phyloP scores from a whole-genome alignment of 2,329 filamentous ascomycete species.

The Ascocoryne sarcoides region DNA sequence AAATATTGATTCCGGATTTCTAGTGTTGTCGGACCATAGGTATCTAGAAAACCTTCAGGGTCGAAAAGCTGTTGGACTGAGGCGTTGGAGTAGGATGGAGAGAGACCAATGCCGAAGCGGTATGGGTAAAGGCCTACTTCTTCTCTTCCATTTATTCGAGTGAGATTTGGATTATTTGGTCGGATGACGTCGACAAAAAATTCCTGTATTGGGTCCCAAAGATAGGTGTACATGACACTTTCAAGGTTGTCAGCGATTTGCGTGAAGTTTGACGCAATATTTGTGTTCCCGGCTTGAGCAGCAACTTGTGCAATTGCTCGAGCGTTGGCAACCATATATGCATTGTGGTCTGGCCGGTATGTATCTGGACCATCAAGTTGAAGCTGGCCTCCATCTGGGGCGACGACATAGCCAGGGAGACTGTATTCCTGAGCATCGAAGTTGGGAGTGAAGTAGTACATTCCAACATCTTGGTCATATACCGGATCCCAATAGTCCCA shows the following conservation, averaged over 20 bases:
- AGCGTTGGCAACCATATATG: slow-evolving; percentile 37
- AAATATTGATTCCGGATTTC: slow-evolving; percentile 35
- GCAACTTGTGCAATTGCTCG: slow-evolving; percentile 33
- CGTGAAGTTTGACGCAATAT: slow-evolving; percentile 27
- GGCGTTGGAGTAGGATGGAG: slow-evolving; percentile 24
- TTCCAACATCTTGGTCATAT: slow-evolving; percentile 29
- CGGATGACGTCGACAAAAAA: slow-evolving; percentile 34
- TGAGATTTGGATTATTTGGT: slow-evolving; percentile 29
- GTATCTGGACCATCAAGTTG: slow-evolving; percentile 33
- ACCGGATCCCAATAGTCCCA: slow-evolving; percentile 34
- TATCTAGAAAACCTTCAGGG: slow-evolving; percentile 30
- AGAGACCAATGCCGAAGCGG: slow-evolving; percentile 33
- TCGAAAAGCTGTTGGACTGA: slow-evolving; percentile 31
- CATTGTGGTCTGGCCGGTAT: slow-evolving; percentile 35
- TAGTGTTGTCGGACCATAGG: slow-evolving; percentile 35
- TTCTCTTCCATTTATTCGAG: slow-evolving; percentile 30
- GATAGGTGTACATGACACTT: slow-evolving; percentile 27
- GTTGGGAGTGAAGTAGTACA: slow-evolving; percentile 36
- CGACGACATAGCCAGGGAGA: slow-evolving; percentile 32
- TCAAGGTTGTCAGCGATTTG: slow-evolving; percentile 30
- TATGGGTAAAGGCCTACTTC: slow-evolving; percentile 36
- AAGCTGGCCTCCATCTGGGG: slow-evolving; percentile 22
- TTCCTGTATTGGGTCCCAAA: slow-evolving; percentile 32
- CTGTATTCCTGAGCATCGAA: slow-evolving; percentile 36
- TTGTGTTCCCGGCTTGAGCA: slow-evolving; percentile 26